Evolutionary conservation across 495 filamentous ascomycete species (phyloP), one percentile per base, ranked within the genome.

Genomic region (Daldinia grandis): DNA sequence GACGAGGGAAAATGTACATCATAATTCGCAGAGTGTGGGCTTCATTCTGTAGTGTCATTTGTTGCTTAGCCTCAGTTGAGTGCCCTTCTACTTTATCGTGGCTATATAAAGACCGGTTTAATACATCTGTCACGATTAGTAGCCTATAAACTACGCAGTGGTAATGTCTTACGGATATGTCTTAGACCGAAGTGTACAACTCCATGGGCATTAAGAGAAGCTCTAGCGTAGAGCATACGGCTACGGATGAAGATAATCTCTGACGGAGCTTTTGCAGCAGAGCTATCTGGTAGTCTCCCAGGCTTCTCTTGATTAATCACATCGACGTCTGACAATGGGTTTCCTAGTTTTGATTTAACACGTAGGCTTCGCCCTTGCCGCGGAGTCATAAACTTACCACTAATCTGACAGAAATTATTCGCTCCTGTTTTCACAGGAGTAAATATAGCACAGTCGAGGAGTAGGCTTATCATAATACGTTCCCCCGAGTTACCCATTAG

Each of bases 1-100:
- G 93, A 19, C 91, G 85, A 31, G 95, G 95, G 69, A 99, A 99
- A 1, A 99, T 89, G 77, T 99, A 95, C 80, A 93, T 93, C 87
- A 97, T 87, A 27, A 98, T 80, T 64, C 91, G 92, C 6, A 90
- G 73, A 0, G 88, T 91, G 57, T 91, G 84, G 3, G 80, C 71
- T n/a, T 77, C 75, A 55, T 86, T 83, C 6, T 81, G 73, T 5
- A 76, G 31, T 0, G 35, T 4, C 27, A 57, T 47, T 3, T 15
- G 57, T 8, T 12, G 54, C 21, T 56, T 62, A n/a, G 33, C 33
- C 56, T 68, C 58, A 27, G 30, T 27, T 28, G 51, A 30, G 9
- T 61, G 53, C 6, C 30, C 40, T 38, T 51, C 69, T 6, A n/a
- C 55, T 4, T 67, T 58, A 3, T 64, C 21, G 1, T 44, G n/a